These are phyloP conservation scores for Bacidia rubella DNA, from an alignment of 495 filamentous ascomycete species.

Conservation along the genomic window DNA sequence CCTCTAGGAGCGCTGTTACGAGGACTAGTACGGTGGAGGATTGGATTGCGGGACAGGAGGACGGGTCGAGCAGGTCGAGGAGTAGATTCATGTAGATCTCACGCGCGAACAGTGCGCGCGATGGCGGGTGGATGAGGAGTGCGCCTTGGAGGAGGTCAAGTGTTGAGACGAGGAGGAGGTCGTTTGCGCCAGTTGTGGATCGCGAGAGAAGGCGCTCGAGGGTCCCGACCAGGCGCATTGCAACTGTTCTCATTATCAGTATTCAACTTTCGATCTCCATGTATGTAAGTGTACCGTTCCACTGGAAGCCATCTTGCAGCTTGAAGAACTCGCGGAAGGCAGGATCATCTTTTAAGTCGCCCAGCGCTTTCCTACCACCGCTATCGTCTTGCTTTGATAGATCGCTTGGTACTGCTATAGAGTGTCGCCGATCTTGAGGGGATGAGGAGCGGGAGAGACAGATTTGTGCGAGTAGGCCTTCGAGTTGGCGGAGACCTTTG, in stretches of 20 bases:
- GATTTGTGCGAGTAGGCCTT: constrained; percentile 90
- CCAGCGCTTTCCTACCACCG: constrained; percentile 58
- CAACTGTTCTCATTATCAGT: constrained; percentile 36
- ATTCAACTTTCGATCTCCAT: background rate
- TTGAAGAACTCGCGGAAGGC: constrained; percentile 96
- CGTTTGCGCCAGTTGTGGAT: constrained; percentile 34
- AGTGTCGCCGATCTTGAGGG: constrained; percentile 29
- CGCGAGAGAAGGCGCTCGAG: constrained; percentile 62
- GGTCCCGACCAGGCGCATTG: constrained; percentile 70
- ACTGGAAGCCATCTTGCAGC: constrained; percentile 91
- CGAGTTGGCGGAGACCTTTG: constrained; percentile 89
- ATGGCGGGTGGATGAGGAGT: constrained; percentile 85
- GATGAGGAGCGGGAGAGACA: constrained; percentile 53
- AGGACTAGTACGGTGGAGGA: constrained; percentile 78
- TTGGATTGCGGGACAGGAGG: constrained; percentile 84
- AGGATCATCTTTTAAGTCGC: constrained; percentile 63
- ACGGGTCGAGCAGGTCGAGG: constrained; percentile 85
- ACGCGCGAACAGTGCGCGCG: constrained; percentile 71
- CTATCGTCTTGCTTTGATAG: constrained; percentile 28
- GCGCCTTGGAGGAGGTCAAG: constrained; percentile 84
- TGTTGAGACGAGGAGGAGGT: constrained; percentile 76
- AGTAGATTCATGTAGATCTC: constrained; percentile 94
- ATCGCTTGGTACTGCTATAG: constrained; percentile 20
- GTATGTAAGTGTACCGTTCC: constrained; percentile 56
- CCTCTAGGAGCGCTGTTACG: constrained; percentile 72